Conservation (phyloP, 352 stramenopile genomes). For the Pythium monospermum region DNA sequence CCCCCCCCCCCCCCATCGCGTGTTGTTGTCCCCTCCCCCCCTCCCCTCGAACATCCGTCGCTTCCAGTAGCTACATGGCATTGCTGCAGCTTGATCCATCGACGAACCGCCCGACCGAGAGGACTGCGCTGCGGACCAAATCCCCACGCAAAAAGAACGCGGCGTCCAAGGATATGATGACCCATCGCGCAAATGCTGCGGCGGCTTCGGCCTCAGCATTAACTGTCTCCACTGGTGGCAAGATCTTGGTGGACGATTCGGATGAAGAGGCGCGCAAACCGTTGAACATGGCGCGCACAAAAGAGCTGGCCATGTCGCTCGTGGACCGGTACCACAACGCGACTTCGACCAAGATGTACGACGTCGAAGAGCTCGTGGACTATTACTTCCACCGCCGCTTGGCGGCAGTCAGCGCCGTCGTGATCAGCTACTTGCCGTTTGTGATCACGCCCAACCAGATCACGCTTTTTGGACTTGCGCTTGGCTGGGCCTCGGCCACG, state of each 20-base stretch:
- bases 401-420: constrained; percentile 58
- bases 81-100: no score
- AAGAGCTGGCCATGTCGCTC: constrained; percentile 31
- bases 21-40: no score
- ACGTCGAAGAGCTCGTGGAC: constrained; percentile 82
- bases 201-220: neutral
- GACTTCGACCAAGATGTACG: constrained; percentile 82
- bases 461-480: constrained; percentile 66
- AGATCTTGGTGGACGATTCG: neutral
- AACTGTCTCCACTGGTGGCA: neutral
- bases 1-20: no score
- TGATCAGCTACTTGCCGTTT: constrained; percentile 81
- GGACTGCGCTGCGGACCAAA: neutral
- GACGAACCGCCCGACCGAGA: constrained; percentile 1
- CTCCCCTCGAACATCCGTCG: no score
- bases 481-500: constrained; percentile 61
- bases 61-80: no score
- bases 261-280: constrained; percentile 9
- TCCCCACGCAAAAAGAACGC: neutral
- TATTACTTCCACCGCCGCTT: constrained; percentile 82
- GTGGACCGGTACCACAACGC: constrained; percentile 67
- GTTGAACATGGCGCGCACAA: constrained; percentile 5
- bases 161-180: constrained; percentile 7
- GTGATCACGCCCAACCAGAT: constrained; percentile 86
- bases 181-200: constrained; percentile 4